phyloP scores from a whole-genome alignment of 2,329 filamentous ascomycete genomes.

The Exophiala sideris region DNA sequence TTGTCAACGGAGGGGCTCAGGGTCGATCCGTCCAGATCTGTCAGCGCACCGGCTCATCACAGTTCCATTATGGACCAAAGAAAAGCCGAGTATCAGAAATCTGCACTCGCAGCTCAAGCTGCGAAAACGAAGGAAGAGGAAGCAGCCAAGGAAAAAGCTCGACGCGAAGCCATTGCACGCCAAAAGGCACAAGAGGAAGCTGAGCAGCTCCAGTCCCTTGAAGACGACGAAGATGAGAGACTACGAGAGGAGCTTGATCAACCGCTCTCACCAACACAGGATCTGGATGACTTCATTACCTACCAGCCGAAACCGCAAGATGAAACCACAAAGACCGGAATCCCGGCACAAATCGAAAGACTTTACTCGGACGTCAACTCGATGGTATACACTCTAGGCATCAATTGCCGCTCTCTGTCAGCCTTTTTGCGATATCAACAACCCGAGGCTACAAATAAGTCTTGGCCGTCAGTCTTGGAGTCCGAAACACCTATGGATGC shows the following conservation, averaged over 20 bases:
- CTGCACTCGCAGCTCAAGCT: constrained; percentile 24
- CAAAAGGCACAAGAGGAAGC: constrained; percentile 28
- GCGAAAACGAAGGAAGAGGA: constrained; percentile 23
- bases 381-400: constrained; percentile 89
- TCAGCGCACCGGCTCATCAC: constrained; percentile 38
- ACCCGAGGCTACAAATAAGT: constrained; percentile 48
- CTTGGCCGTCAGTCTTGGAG: constrained; percentile 43
- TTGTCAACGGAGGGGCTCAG: constrained; percentile 32
- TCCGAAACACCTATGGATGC: constrained; percentile 61
- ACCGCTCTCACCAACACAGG: constrained; percentile 42
- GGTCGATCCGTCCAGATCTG: constrained; percentile 35
- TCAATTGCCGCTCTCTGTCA: constrained; percentile 69
- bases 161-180: constrained; percentile 20
- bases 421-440: constrained; percentile 53
- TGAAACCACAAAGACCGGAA: constrained; percentile 42
- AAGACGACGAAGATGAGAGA: constrained; percentile 48
- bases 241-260: constrained; percentile 44
- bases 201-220: constrained; percentile 37
- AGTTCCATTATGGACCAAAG: constrained; percentile 40
- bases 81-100: constrained; percentile 36
- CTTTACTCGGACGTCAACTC: constrained; percentile 57
- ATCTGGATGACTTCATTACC: constrained; percentile 48
- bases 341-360: constrained; percentile 49
- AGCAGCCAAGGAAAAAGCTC: constrained; percentile 23
- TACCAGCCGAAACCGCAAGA: constrained; percentile 46